Evolutionary conservation across 2,329 filamentous ascomycete species (phyloP).

Genomic region (Grosmannia huntii): DNA sequence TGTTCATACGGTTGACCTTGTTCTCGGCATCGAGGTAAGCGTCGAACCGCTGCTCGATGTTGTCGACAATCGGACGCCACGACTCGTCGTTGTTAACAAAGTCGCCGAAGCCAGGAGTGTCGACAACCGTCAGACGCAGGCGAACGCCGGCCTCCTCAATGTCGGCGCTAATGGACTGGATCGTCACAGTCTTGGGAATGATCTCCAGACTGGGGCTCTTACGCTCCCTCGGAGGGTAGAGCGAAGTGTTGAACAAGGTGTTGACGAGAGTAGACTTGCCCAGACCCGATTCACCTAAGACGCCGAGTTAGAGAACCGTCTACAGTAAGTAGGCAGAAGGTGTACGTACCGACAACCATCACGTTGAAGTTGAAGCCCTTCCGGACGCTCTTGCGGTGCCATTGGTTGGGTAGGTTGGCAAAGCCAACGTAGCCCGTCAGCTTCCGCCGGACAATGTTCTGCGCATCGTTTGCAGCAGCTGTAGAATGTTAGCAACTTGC

Average conservation of each 20-base stretch:
- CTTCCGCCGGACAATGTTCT: slow-evolving; percentile 97
- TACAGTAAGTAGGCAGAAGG: not conserved
- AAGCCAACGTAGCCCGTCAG: slow-evolving; percentile 97
- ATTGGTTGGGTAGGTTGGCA: slow-evolving; percentile 97
- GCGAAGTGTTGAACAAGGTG: slow-evolving; percentile 97
- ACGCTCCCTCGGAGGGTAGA: slow-evolving; percentile 97
- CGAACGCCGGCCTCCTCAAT: slow-evolving; percentile 98
- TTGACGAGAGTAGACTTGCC: slow-evolving; percentile 99
- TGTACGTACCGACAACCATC: slow-evolving; percentile 92
- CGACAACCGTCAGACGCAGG: slow-evolving; percentile 89
- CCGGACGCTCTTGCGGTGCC: slow-evolving; percentile 99
- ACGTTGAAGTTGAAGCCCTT: slow-evolving; percentile 99
- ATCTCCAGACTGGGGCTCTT: slow-evolving; percentile 96
- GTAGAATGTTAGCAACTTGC: not conserved
- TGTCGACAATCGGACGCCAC: slow-evolving; percentile 97
- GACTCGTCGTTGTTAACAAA: slow-evolving; percentile 99
- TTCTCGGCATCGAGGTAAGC: slow-evolving; percentile 98
- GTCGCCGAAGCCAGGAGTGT: slow-evolving; percentile 95
- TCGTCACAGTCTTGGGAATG: slow-evolving; percentile 93
- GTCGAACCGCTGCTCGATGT: slow-evolving; percentile 98
- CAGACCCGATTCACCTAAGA: slow-evolving; percentile 86
- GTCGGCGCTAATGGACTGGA: slow-evolving; percentile 88
- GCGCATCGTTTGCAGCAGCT: slow-evolving; percentile 52
- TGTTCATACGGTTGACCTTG: slow-evolving; percentile 99
- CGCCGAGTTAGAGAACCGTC: not conserved